Base-by-base conservation (phyloP, 441 rosid species). In the Erysimum cheiri region DNA sequence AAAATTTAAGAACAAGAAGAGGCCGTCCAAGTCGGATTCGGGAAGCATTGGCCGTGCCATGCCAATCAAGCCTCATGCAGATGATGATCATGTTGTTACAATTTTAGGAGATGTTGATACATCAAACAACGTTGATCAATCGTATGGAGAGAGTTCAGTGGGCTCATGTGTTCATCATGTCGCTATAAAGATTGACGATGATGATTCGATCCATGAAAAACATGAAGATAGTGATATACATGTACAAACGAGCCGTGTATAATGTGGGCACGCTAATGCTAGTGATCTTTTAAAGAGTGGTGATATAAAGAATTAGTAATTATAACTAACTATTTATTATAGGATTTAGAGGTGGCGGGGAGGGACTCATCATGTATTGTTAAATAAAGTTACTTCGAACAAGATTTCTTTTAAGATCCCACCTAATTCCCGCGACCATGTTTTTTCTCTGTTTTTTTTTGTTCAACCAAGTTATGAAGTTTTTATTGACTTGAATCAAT, bases 1-100 rank as follows among this genome's bases (percentile, higher is more conserved):
- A 4, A 66, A 59, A 2, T 84, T 89, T 35, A 37, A 78, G 65
- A 73, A 14, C 69, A 72, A 36, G 26, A 36, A 24, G 65, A 77
- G 78, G 15, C 40, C 81, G 7, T 58, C 60, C 15, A 75, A 70
- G 22, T 60, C 72, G 9, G 54, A 40, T 40, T 11, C 72, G n/a
- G 39, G 12, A 73, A 39, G 56, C 50, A 58, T 2, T 13, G 29
- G 9, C 13, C 50, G 26, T 60, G 57, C 33, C 36, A n/a, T 15
- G 50, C 43, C 73, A 67, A 14, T 14, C 39, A 75, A 54, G 14
- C 39, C 70, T 37, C 54, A 19, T 36, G 61, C 24, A 3, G 31
- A 39, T 37, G 36, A 60, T 59, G 2, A 24, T 24, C 77, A 74
- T 47, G 60, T 69, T 62, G 74, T 69, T 24, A 68, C 60, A n/a